Conservation (phyloP, 1,139 yeast species). For the Yamadazyma siamensis region DNA sequence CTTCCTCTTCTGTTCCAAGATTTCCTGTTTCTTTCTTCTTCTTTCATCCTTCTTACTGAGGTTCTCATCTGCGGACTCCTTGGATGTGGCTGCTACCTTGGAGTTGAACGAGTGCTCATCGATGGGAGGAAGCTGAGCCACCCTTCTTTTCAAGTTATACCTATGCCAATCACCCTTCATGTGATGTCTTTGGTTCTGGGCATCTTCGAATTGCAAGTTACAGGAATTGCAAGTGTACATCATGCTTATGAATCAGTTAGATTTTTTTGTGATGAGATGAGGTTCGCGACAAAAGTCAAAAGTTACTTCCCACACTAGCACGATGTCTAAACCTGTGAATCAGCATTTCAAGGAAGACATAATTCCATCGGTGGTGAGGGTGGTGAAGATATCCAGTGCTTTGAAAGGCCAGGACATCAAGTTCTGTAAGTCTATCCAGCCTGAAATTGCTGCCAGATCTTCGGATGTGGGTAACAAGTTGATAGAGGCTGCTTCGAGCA, state of each 20-base stretch:
- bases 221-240: slow-evolving; percentile 46
- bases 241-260: slow-evolving; percentile 10
- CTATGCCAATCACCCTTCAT: slow-evolving; percentile 78
- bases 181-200: slow-evolving; percentile 42
- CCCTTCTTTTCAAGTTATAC: slow-evolving; percentile 59
- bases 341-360: slow-evolving; percentile 15
- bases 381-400: slow-evolving; percentile 69
- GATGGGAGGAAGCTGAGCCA: slow-evolving; percentile 56
- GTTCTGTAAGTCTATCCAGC: slow-evolving; percentile 70
- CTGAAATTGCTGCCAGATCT: slow-evolving; percentile 39
- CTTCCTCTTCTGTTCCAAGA: slow-evolving; percentile 59
- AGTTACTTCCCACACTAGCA: background rate
- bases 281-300: slow-evolving; percentile 3
- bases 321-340: slow-evolving; percentile 5
- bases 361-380: slow-evolving; percentile 45
- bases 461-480: slow-evolving; percentile 44
- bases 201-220: slow-evolving; percentile 36
- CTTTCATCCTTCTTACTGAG: slow-evolving; percentile 58
- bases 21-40: slow-evolving; percentile 60
- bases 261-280: slow-evolving; percentile 15
- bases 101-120: slow-evolving; percentile 44
- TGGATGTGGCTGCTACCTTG: slow-evolving; percentile 38
- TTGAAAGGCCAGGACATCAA: slow-evolving; percentile 78
- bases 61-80: slow-evolving; percentile 18
- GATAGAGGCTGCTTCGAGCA: slow-evolving; percentile 49